Evolutionary conservation across 73 alveolate species (phyloP), one percentile per base, ranked within the genome.

Genomic region (Paramecium octaurelia): DNA sequence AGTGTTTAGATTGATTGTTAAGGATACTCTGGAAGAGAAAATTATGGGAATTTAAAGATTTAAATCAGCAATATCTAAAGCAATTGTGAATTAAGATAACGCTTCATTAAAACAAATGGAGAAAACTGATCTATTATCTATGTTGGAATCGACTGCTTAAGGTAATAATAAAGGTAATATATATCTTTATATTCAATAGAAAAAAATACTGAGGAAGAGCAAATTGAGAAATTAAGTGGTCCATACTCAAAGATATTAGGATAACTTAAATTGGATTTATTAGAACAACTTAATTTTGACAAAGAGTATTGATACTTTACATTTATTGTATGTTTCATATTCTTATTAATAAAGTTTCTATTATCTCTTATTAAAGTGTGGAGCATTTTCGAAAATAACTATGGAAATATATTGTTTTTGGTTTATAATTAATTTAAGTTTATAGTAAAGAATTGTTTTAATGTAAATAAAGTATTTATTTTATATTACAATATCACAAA

Each of bases 1-100:
- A 64, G 99, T 99, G n/a, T 99, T 98, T 94, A 85, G 99, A 89
- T 88, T 97, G 93, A 98, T 97, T 16, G 93, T 98, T 4, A 93
- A 95, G 68, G 98, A 95, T 75, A 96, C 99, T 7, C 86, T 98
- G n/a, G 99, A 98, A 94, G 99, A 98, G 88, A 96, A 98, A 90
- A 96, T 98, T 75, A 98, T 98, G 96, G 97, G 98, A 44, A 95
- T 98, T 73, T 96, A 98, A 92, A 96, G 98, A 57, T 98, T 98
- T 93, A 98, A 98, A 92, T 91, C 95, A 27, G 95, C 96, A 48
- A 93, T 98, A 70, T 98, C 99, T 12, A 96, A 94, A 84, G 95
- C 97, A 29, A 94, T 98, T 85, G 99, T 98, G 2, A 95, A 97
- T 80, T 54, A 92, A 20, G 96, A 93, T 71, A 95, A 91, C 16